Conservation (phyloP, 495 filamentous ascomycete genomes). For the Lineolata rhizophorae region DNA sequence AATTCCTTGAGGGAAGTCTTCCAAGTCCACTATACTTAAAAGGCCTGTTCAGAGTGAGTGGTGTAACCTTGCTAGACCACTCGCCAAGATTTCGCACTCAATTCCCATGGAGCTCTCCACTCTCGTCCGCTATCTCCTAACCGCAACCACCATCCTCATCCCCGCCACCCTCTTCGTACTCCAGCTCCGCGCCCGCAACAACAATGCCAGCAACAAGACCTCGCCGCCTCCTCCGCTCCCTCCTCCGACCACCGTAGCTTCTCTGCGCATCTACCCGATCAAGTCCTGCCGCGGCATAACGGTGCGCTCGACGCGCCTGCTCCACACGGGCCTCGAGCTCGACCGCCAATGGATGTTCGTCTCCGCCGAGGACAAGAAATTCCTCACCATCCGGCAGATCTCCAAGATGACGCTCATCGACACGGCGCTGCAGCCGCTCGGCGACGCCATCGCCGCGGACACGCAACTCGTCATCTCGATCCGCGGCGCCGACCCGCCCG, state of each 20-base stretch:
- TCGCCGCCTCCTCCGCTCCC: too few relatives aligned
- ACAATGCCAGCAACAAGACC: too few relatives aligned
- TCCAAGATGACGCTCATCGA: constrained; percentile 20
- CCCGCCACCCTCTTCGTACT: too few relatives aligned
- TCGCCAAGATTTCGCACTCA: too few relatives aligned
- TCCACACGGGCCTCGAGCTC: constrained; percentile 17
- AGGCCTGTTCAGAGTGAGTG: too few relatives aligned
- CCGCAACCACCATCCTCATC: too few relatives aligned
- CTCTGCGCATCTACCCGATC: constrained; percentile 19
- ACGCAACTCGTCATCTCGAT: constrained; percentile 10
- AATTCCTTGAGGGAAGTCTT: too few relatives aligned
- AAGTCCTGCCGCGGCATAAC: constrained; percentile 21
- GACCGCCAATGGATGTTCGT: constrained; percentile 24
- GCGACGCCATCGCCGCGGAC: constrained; percentile 7
- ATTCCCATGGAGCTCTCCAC: too few relatives aligned
- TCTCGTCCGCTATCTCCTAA: too few relatives aligned
- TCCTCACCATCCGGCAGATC: constrained; percentile 19
- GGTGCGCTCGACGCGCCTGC: constrained; percentile 9
- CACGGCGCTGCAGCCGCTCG: constrained; percentile 11
- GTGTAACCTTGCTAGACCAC: too few relatives aligned
- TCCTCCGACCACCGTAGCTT: constrained; percentile 14
- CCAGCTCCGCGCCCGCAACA: too few relatives aligned
- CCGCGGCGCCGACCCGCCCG: constrained; percentile 6
- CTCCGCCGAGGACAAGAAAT: constrained; percentile 13
- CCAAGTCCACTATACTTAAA: too few relatives aligned